These are phyloP conservation scores for Litsea cubeba DNA, from an alignment of 164 flowering plant species.

Conservation along the genomic window DNA sequence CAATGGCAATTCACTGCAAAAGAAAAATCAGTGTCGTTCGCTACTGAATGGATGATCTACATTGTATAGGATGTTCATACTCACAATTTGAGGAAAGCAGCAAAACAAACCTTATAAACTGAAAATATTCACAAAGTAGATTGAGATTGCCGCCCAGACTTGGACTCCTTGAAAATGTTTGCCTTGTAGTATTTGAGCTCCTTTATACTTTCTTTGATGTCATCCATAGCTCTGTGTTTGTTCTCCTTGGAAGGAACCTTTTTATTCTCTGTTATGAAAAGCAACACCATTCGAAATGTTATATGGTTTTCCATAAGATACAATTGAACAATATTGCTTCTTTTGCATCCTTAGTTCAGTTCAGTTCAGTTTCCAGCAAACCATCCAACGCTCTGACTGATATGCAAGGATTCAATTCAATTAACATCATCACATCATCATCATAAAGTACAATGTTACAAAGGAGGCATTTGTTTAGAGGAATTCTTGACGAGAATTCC, in stretches of 20 bases:
- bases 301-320: not conserved
- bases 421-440: not conserved
- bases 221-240: constrained; percentile 93
- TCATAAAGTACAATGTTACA: not conserved
- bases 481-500: too few species aligned
- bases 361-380: not conserved
- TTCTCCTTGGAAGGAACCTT: constrained; percentile 71
- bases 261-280: constrained; percentile 39
- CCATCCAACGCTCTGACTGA: not conserved
- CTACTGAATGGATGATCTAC: too few species aligned
- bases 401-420: not conserved
- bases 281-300: not conserved
- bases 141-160: constrained; percentile 9
- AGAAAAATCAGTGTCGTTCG: too few species aligned
- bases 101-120: not conserved
- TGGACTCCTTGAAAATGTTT: constrained; percentile 54
- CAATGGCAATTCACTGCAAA: too few species aligned
- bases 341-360: not conserved
- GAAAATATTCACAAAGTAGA: not conserved
- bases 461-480: too few species aligned
- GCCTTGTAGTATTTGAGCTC: constrained; percentile 85
- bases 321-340: not conserved
- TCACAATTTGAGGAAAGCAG: not conserved
- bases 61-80: too few species aligned
- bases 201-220: constrained; percentile 80